Evolutionary conservation across 2,329 filamentous ascomycete genomes (phyloP), one percentile per base, ranked within the genome.

Genomic region (Fusarium multiceps): DNA sequence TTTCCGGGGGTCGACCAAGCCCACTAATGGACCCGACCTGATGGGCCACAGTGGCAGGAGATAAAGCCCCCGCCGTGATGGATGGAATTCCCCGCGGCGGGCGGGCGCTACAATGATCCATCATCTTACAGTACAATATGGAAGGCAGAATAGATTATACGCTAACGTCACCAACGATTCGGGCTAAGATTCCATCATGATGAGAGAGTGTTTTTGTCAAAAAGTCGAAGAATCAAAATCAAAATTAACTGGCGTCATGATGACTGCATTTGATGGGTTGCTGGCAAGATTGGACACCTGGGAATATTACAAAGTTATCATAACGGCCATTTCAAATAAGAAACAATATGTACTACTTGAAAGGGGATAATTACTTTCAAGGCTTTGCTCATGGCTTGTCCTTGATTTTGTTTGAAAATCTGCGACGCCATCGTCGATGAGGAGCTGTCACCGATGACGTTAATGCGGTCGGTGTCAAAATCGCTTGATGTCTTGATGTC

Each of bases 341-440:
- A 60, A 66, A 32, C 16, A 59, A 47, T 55, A 51, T 55, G 53
- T 18, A 54, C 58, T 49, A 45, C 47, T 27, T 34, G 41, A 43
- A 47, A 28, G 41, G 47, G 12, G 7, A 50, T 9, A 41, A 58
- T 58, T 30, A 20, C 27, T 65, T 61, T 55, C 58, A 54, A 66
- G 68, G 47, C 59, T 59, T 58, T 37, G 25, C 43, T 62, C 41
- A 48, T 47, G 46, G 50, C 47, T 58, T 53, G 32, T 63, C 69
- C 69, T 72, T 72, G 69, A 70, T 72, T 71, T 55, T 34, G 59
- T n/a, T 59, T 56, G 54, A 43, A 49, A 63, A 67, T 54, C 58
- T 59, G 41, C 66, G 45, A 60, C 61, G 66, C 69, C 45, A 72
- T 66, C 28, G 30, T 69, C 45, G 54, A 72, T 71, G 53, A 43